These are phyloP conservation scores for Phylloporus sp. DNA, from an alignment of 768 basidiomycete species.

Conservation along the genomic window DNA sequence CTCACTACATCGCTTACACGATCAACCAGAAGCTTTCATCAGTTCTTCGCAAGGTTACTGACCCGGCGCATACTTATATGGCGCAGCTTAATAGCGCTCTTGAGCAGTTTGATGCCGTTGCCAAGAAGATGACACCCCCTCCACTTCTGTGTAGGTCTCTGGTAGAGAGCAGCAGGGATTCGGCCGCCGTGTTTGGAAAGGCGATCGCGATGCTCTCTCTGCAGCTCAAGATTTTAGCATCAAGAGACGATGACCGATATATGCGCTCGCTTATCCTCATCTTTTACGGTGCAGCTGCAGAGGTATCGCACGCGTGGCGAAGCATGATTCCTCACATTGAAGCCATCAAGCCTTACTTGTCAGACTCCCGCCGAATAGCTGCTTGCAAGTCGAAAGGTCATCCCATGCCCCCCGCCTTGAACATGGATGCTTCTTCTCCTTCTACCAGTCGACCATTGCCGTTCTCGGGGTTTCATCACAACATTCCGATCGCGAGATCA, in stretches of 20 bases:
- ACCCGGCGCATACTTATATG: constrained; percentile 79
- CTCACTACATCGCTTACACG: constrained; percentile 80
- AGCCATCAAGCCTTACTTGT: constrained; percentile 60
- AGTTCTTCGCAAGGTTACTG: constrained; percentile 77
- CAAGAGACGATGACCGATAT: constrained; percentile 79
- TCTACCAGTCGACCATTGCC: constrained; percentile 27
- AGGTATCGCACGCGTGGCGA: constrained; percentile 84
- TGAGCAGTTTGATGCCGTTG: constrained; percentile 85
- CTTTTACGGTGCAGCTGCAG: constrained; percentile 84
- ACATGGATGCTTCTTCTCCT: constrained; percentile 24
- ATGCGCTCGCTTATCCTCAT: constrained; percentile 81
- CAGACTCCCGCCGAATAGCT: constrained; percentile 37
- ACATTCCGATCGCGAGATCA: constrained; percentile 28
- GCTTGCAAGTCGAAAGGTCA: constrained; percentile 27
- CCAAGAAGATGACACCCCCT: constrained; percentile 63
- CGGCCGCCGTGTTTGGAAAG: constrained; percentile 77
- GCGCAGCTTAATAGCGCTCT: constrained; percentile 79
- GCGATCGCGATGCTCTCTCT: constrained; percentile 78
- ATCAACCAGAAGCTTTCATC: constrained; percentile 79
- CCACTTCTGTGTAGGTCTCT: constrained; percentile 70
- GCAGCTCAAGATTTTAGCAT: constrained; percentile 73
- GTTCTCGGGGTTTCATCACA: constrained; percentile 17
- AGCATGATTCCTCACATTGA: constrained; percentile 67
- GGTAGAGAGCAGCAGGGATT: constrained; percentile 79
- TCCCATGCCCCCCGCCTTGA: constrained; percentile 23